These are phyloP conservation scores for Macrocybe gigantea DNA, from an alignment of 768 basidiomycete species.

Conservation along the genomic window DNA sequence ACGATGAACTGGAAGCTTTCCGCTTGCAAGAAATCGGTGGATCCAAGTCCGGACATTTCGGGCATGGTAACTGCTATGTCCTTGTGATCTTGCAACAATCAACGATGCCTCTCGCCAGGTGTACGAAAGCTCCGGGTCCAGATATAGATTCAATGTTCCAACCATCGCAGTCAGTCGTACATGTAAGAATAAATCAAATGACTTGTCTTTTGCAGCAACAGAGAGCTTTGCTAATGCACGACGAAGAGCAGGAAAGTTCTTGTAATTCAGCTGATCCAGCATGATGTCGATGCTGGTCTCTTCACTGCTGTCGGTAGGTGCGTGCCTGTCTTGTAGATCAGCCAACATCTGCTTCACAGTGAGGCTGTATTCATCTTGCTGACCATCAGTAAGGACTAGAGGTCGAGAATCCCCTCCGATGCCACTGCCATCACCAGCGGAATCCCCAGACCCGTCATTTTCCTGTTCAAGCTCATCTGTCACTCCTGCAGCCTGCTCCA, in stretches of 20 bases:
- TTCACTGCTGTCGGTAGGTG: background rate
- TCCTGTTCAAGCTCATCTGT: too few species aligned
- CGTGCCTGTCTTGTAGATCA: background rate
- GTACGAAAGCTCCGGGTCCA: conserved; percentile 21
- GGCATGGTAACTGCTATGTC: conserved; percentile 19
- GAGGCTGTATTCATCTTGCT: too few species aligned
- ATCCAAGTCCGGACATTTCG: conserved; percentile 24
- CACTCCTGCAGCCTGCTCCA: too few species aligned
- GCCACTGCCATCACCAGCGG: too few species aligned
- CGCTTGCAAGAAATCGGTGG: conserved; percentile 12
- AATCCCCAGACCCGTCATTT: too few species aligned
- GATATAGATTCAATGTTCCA: conserved; percentile 26
- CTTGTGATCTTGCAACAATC: conserved; percentile 19
- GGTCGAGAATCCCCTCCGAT: too few species aligned
- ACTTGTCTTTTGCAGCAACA: conserved; percentile 19
- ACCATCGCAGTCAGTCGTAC: conserved; percentile 23
- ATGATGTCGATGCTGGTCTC: conserved; percentile 5
- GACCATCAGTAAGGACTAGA: too few species aligned
- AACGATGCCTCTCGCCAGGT: conserved; percentile 28
- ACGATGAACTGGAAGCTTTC: conserved; percentile 20
- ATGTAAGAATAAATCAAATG: conserved; percentile 22
- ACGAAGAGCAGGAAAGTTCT: conserved; percentile 8
- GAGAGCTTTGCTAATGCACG: conserved; percentile 12
- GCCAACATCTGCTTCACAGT: conserved; percentile 1
- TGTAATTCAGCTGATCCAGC: conserved; percentile 6